phyloP scores from a whole-genome alignment of 352 stramenopile genomes.

The Pythium sp. region DNA sequence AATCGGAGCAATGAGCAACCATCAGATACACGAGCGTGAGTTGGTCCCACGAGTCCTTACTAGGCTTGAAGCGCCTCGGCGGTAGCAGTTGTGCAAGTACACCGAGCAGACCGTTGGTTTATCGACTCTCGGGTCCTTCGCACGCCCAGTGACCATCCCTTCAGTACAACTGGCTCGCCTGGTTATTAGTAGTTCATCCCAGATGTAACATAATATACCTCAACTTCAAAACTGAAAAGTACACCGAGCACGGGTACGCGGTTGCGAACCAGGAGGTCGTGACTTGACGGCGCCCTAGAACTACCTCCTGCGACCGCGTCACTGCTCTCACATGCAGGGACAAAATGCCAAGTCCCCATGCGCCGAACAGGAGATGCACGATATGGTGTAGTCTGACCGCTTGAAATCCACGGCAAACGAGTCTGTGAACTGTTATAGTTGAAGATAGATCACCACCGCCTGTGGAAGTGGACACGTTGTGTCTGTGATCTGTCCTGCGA shows the following conservation, averaged over 20 bases:
- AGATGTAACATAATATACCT: too few species aligned
- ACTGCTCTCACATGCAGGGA: conserved; percentile 15
- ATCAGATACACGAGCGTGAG: conserved; percentile 13
- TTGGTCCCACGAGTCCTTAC: conserved; percentile 2
- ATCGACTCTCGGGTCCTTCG: too few species aligned
- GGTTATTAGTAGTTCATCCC: too few species aligned
- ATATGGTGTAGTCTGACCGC: background rate
- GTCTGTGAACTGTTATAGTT: too few species aligned
- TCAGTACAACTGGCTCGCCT: too few species aligned
- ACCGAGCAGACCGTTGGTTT: too few species aligned
- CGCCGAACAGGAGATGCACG: conserved; percentile 24
- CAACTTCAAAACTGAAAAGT: too few species aligned
- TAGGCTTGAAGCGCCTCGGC: background rate
- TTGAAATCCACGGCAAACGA: too few species aligned
- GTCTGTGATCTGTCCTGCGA: too few species aligned
- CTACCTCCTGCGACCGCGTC: background rate
- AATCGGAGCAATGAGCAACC: conserved; percentile 9
- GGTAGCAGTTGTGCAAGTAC: conserved; percentile 21
- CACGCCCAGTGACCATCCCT: too few species aligned
- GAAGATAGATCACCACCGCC: too few species aligned
- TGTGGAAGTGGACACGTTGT: too few species aligned
- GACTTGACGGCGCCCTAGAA: background rate
- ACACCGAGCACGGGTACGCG: conserved; percentile 25
- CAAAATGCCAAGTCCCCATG: conserved; percentile 22
- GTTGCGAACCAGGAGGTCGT: conserved; percentile 14